phyloP scores from a whole-genome alignment of 352 stramenopile species.

The Phytophthora sansomeana region DNA sequence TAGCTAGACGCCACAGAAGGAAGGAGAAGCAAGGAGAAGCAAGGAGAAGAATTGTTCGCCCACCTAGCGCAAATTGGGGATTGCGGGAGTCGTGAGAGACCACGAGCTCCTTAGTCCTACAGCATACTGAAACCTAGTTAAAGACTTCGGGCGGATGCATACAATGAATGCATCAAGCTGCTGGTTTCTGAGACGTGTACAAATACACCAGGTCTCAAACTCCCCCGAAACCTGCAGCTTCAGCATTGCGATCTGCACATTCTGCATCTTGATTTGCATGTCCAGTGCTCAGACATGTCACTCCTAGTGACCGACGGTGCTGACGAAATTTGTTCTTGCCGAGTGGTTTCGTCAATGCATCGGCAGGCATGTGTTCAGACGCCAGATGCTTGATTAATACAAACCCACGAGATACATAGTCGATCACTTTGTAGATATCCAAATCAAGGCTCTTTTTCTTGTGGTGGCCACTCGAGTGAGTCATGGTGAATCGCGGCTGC shows the following conservation, averaged over 20 bases:
- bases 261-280: no score
- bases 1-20: background rate
- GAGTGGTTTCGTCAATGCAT: constrained; percentile 4
- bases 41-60: constrained; percentile 3
- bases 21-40: background rate
- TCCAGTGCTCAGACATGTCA: no score
- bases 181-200: background rate
- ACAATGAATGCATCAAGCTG: constrained; percentile 2
- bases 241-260: no score
- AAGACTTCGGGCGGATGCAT: constrained; percentile 2
- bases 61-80: constrained; percentile 2
- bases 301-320: background rate
- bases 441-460: constrained; percentile 2
- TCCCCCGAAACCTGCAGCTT: no score
- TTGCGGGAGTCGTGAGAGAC: background rate
- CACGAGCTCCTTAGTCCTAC: constrained; percentile 1
- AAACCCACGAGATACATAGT: constrained; percentile 1
- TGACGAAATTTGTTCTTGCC: constrained; percentile 6
- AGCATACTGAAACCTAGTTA: background rate
- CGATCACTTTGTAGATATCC: no score
- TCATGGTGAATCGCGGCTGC: constrained; percentile 1
- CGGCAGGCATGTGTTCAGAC: background rate
- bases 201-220: constrained; percentile 1
- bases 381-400: background rate
- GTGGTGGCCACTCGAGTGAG: background rate